Conservation (phyloP, 225 moss, liverwort and hornwort species). For the Physcomitrellopsis africana region DNA sequence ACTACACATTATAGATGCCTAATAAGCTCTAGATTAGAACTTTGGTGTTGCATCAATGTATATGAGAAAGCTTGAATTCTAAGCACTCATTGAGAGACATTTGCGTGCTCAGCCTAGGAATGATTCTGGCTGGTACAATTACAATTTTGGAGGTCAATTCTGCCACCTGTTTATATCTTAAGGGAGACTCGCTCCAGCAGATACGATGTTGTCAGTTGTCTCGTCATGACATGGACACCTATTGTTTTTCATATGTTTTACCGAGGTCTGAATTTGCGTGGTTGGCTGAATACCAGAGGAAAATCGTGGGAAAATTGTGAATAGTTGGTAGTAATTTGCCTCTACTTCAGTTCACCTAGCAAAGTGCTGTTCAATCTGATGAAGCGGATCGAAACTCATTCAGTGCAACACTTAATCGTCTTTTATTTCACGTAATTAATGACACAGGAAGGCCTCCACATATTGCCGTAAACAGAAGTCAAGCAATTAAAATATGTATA, state of each 20-base stretch:
- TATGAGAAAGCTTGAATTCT: slow-evolving; percentile 47
- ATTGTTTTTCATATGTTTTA: background rate
- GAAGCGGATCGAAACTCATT: no score
- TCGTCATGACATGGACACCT: slow-evolving; percentile 15
- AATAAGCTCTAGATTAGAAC: slow-evolving; percentile 9
- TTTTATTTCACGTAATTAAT: no score
- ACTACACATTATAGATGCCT: slow-evolving; percentile 18
- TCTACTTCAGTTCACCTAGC: background rate
- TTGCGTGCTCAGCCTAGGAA: slow-evolving; percentile 30
- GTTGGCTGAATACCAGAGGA: background rate
- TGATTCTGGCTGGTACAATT: slow-evolving; percentile 27
- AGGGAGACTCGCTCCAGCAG: background rate
- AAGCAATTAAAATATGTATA: no score
- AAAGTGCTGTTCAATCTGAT: no score
- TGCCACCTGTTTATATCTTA: slow-evolving; percentile 37
- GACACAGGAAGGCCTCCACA: no score
- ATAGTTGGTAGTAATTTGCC: background rate
- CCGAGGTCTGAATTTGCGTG: background rate
- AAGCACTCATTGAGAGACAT: slow-evolving; percentile 52
- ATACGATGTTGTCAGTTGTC: background rate
- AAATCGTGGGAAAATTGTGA: background rate
- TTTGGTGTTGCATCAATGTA: slow-evolving; percentile 24
- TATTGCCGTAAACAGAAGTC: no score
- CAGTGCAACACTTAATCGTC: no score
- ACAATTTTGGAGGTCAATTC: slow-evolving; percentile 42